Evolutionary conservation across 1,139 yeast genomes (phyloP), one percentile per base, ranked within the genome.

Genomic region (Geotrichum citri-aurantii): DNA sequence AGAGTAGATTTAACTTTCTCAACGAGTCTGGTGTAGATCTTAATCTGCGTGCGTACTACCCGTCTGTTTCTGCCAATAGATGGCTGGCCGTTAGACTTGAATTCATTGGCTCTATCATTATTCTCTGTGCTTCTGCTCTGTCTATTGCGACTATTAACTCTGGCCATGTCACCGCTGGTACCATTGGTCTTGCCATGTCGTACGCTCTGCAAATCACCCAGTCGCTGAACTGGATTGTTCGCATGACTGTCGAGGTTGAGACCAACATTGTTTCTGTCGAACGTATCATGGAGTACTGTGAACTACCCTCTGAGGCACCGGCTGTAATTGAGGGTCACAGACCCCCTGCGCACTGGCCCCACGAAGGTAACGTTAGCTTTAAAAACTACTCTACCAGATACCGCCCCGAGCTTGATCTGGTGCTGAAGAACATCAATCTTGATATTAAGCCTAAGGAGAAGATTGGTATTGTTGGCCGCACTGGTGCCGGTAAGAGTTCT

Each of bases 201-300:
- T 93, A 93, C 72, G 93, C 98, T 3, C 79, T 93, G 65, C 96
- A 91, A 73, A 81, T 91, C 62, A 93, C 98, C 0, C 97, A 92
- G 74, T 81, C 96, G 0, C 81, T 93, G 74, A 92, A 92, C 74
- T 92, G 98, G 98, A 90, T 92, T 73, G 97, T 93, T 42, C 81
- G 98, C 75, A 92, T 92, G 98, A 90, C 97, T 0, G 98, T 92
- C 58, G 98, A 92, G 68, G 96, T 93, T 56, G 99, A 93, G 71
- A 90, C 97, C 12, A 92, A 92, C 72, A 92, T 93, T 76, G 98
- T 93, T 52, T 88, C 96, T 6, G 98, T 93, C 50, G 99, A 93
- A 75, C 86, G 99, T 78, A 86, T 92, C 59, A 77, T 88, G 73
- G 98, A 93, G 73, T 93, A 93, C 73, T 82, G 96, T 19, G 72